phyloP scores from a whole-genome alignment of 768 basidiomycete genomes.

The Termitomyces eurrhizus region DNA sequence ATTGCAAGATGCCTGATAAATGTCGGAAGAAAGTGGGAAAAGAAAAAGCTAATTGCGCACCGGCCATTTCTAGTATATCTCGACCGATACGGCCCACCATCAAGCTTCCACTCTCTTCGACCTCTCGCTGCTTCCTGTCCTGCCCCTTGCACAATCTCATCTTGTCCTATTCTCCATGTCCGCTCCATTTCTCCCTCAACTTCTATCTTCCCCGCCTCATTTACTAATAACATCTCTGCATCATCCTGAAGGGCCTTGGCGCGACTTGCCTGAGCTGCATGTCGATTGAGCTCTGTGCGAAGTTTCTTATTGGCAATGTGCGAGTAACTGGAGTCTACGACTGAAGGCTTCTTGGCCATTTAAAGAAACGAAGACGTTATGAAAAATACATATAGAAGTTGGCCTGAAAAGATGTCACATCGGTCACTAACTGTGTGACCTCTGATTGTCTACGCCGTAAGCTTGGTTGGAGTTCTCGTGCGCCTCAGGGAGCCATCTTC shows the following conservation, averaged over 20 bases:
- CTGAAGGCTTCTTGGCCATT: slow-evolving; percentile 32
- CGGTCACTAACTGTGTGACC: neutral
- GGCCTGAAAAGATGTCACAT: neutral
- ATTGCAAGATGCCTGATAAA: slow-evolving; percentile 75
- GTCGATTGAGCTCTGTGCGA: slow-evolving; percentile 60
- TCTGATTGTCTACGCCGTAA: too few species aligned
- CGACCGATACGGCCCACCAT: slow-evolving; percentile 80
- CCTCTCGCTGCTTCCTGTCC: slow-evolving; percentile 76
- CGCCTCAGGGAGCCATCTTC: too few species aligned
- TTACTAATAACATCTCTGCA: slow-evolving; percentile 65
- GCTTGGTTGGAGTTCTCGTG: too few species aligned
- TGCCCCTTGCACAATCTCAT: slow-evolving; percentile 63
- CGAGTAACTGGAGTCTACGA: slow-evolving; percentile 43
- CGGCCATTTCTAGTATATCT: slow-evolving; percentile 91
- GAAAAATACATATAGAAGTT: neutral
- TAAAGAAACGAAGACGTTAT: neutral
- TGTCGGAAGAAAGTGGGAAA: neutral
- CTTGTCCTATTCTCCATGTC: slow-evolving; percentile 87
- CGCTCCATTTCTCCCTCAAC: slow-evolving; percentile 77
- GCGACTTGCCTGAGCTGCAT: slow-evolving; percentile 60
- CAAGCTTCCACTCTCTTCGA: slow-evolving; percentile 73
- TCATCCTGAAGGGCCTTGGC: slow-evolving; percentile 60
- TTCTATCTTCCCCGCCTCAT: slow-evolving; percentile 70
- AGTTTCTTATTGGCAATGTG: slow-evolving; percentile 77
- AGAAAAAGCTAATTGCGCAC: slow-evolving; percentile 36